phyloP scores from a whole-genome alignment of 441 rosid species.

The Geranium incanum region DNA sequence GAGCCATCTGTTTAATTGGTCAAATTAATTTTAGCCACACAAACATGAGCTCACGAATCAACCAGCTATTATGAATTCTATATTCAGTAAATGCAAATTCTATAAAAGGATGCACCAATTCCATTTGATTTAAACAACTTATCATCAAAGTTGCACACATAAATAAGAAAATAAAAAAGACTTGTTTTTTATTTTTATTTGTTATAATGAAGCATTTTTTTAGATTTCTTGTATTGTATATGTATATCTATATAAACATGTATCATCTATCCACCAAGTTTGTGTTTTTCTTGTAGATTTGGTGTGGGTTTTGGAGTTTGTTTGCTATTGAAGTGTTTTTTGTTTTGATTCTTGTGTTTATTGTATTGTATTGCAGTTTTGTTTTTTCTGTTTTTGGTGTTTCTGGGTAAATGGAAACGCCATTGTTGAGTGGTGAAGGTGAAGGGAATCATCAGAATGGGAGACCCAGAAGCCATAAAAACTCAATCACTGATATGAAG shows the following conservation, averaged over 20 bases:
- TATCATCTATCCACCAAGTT: not conserved
- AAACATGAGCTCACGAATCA: not conserved
- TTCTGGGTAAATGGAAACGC: not conserved
- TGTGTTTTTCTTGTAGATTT: not conserved
- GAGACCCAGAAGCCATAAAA: not conserved
- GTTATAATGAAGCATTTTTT: too few relatives aligned
- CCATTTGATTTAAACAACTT: not conserved
- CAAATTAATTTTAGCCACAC: not conserved
- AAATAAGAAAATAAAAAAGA: too few relatives aligned
- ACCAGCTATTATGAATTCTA: not conserved
- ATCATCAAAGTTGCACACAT: too few relatives aligned
- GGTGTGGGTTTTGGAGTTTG: not conserved
- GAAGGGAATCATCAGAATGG: not conserved
- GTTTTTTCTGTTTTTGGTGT: too few relatives aligned
- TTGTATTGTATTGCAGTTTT: too few relatives aligned
- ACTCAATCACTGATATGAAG: slow-evolving; percentile 14
- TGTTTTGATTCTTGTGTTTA: not conserved
- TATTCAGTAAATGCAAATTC: not conserved
- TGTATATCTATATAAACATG: too few relatives aligned
- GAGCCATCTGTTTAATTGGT: not conserved
- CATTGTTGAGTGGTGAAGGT: slow-evolving; percentile 15
- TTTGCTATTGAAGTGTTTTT: not conserved
- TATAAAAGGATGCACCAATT: not conserved
- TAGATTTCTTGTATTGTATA: too few relatives aligned
- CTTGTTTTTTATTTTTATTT: too few relatives aligned